phyloP scores from a whole-genome alignment of 768 basidiomycete species.

The Agaricus sinodeliciosus region DNA sequence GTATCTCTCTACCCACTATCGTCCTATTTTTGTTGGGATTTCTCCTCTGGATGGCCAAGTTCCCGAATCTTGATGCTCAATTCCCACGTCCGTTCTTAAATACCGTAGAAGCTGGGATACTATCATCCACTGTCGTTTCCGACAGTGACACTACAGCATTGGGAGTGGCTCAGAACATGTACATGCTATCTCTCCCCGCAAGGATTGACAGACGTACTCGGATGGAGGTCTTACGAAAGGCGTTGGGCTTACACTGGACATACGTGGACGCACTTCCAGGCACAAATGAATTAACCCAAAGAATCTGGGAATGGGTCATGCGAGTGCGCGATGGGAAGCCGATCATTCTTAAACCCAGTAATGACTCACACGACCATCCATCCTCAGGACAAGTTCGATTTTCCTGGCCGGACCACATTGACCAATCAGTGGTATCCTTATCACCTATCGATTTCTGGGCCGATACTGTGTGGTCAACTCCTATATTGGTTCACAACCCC shows the following conservation, averaged over 20 bases:
- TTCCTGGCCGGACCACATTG: slow-evolving; percentile 33
- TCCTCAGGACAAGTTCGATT: slow-evolving; percentile 6
- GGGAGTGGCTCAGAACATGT: slow-evolving; percentile 36
- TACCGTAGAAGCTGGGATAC: neutral
- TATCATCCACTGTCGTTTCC: neutral
- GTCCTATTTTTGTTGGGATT: neutral
- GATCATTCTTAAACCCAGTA: slow-evolving; percentile 4
- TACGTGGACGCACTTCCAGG: slow-evolving; percentile 44
- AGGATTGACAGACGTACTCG: slow-evolving; percentile 48
- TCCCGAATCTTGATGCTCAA: neutral
- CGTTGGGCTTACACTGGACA: slow-evolving; percentile 45
- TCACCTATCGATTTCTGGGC: slow-evolving; percentile 21
- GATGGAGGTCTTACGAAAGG: slow-evolving; percentile 48
- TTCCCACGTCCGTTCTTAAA: neutral
- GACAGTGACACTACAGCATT: slow-evolving; percentile 17
- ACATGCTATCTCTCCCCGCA: slow-evolving; percentile 53
- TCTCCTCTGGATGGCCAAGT: neutral
- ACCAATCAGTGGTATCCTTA: slow-evolving; percentile 18
- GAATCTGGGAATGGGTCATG: slow-evolving; percentile 38
- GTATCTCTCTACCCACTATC: neutral
- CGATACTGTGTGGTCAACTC: slow-evolving; percentile 14
- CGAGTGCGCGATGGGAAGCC: slow-evolving; percentile 20
- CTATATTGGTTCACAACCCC: neutral
- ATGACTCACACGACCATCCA: neutral
- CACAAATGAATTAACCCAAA: slow-evolving; percentile 28